Evolutionary conservation across 176 grass and related monocot species (phyloP).

Genomic region (Typha latifolia): DNA sequence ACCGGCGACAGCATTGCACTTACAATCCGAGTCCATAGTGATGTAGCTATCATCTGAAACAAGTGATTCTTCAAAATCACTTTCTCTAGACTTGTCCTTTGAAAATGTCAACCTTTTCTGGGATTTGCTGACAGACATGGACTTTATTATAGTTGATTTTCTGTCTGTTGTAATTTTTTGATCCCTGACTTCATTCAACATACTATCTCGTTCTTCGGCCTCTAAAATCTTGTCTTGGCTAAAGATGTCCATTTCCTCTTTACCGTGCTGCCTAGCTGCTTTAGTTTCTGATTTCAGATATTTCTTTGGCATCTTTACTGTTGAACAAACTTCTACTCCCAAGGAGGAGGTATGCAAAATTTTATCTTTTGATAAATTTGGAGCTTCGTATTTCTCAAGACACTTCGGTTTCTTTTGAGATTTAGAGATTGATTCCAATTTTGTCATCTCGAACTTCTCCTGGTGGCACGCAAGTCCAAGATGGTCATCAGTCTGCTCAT

Average conservation of each 20-base stretch:
- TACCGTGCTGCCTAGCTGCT: no score
- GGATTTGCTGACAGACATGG: not conserved
- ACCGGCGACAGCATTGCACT: slow-evolving; percentile 19
- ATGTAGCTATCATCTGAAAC: slow-evolving; percentile 26
- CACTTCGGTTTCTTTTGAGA: not conserved
- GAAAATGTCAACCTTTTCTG: not conserved
- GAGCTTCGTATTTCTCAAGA: not conserved
- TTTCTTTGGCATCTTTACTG: no score
- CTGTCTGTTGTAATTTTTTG: not conserved
- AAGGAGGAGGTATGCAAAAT: no score
- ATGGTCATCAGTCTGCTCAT: slow-evolving; percentile 8
- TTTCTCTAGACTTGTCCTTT: not conserved
- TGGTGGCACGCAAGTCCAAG: not conserved
- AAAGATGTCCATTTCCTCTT: no score
- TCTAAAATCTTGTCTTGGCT: no score
- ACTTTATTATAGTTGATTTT: not conserved
- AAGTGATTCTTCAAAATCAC: slow-evolving; percentile 16
- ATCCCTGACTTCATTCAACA: no score
- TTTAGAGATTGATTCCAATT: not conserved
- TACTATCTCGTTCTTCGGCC: no score
- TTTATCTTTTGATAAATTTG: no score
- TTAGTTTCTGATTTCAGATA: no score
- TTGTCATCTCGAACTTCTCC: not conserved
- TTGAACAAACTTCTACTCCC: no score
- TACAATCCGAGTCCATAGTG: slow-evolving; percentile 22